Evolutionary conservation across 169 alveolate species (phyloP).

Genomic region (Plasmodium vivax): DNA sequence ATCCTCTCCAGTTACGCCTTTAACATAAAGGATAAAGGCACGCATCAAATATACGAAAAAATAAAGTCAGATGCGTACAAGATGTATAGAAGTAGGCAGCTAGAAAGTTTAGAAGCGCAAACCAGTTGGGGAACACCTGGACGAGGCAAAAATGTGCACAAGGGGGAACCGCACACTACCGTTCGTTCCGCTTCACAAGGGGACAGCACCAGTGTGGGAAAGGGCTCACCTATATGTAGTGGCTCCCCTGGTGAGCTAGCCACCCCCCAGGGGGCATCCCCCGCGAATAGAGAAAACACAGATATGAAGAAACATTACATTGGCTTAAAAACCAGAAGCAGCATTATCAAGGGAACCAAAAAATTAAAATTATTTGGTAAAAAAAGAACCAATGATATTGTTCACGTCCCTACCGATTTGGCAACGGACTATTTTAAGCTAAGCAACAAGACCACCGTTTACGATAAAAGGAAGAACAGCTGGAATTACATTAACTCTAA

Average conservation of each 20-base stretch:
- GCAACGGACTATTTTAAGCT: constrained; percentile 68
- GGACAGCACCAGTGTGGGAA: background rate
- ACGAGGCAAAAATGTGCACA: background rate
- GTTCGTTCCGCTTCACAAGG: constrained; percentile 3
- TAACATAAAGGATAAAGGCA: constrained; percentile 54
- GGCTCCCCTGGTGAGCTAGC: background rate
- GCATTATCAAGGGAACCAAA: constrained; percentile 68
- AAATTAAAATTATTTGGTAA: constrained; percentile 69
- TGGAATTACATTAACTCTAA: constrained; percentile 71
- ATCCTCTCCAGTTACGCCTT: constrained; percentile 20
- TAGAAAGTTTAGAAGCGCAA: constrained; percentile 34
- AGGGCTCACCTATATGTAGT: background rate
- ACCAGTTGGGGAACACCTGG: background rate
- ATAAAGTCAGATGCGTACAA: constrained; percentile 51
- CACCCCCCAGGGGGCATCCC: background rate
- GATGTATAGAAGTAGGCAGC: constrained; percentile 22
- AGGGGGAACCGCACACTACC: background rate
- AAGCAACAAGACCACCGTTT: constrained; percentile 29
- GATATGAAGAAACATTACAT: constrained; percentile 28
- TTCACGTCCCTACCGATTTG: constrained; percentile 43
- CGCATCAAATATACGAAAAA: constrained; percentile 51
- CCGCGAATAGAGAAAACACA: background rate
- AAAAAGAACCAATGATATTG: constrained; percentile 32
- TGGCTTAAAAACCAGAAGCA: constrained; percentile 65
- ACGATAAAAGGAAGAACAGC: constrained; percentile 48